Percentiles rank a stretch among this genome's conserved stretches.
phyloP scores from a whole-genome alignment of 257 asterid species.

The Scutellaria baicalensis region DNA sequence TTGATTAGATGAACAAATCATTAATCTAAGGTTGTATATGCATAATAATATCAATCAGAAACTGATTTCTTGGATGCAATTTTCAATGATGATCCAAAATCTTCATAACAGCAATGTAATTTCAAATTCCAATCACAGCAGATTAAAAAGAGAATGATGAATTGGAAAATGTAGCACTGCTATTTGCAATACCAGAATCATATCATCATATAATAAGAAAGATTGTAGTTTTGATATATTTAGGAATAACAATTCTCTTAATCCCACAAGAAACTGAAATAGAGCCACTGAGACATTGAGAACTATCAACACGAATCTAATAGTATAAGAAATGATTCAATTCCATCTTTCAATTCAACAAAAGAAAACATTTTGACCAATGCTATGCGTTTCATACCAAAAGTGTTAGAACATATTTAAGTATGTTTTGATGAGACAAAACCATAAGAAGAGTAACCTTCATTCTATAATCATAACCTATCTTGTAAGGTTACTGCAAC shows the following conservation, averaged over 20 bases:
- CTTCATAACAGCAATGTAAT: neutral
- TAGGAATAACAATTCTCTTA: neutral
- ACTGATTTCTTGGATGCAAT: neutral
- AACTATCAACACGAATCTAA: neutral
- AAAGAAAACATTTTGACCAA: neutral
- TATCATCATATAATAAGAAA: neutral
- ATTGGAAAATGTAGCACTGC: neutral
- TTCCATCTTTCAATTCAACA: neutral
- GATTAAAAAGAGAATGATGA: neutral
- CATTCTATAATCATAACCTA: too few relatives aligned
- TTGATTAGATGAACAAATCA: too few relatives aligned
- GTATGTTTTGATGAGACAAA: too few relatives aligned
- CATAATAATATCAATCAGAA: neutral
- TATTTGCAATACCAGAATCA: neutral
- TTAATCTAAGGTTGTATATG: too few relatives aligned
- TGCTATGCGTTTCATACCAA: neutral
- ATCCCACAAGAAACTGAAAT: neutral
- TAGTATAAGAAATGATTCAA: neutral
- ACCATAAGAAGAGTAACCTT: too few relatives aligned
- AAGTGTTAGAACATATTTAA: neutral
- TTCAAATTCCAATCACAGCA: neutral
- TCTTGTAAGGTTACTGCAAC: too few relatives aligned
- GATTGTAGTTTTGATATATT: neutral
- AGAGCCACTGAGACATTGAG: neutral
- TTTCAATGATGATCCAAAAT: neutral